These are phyloP conservation scores for Blastocystis sp. DNA, from an alignment of 352 stramenopile genomes.

Conservation along the genomic window DNA sequence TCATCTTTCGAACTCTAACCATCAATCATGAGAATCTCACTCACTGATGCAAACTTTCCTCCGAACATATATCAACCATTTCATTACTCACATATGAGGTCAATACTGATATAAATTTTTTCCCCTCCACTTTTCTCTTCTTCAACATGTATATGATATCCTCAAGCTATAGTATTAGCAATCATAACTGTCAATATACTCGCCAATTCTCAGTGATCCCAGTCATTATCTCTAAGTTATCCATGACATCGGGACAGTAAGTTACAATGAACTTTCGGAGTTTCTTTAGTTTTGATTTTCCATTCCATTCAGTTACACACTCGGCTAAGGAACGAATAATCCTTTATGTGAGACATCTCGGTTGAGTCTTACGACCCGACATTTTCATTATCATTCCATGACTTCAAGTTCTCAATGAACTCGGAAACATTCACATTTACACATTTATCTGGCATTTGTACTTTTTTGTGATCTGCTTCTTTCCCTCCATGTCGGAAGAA, in stretches of 20 bases:
- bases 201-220: conserved; percentile 57
- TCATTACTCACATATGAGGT: conserved; percentile 25
- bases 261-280: conserved; percentile 52
- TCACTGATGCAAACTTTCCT: conserved; percentile 47
- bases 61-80: conserved; percentile 50
- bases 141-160: conserved; percentile 55
- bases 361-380: neutral
- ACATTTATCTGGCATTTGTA: neutral
- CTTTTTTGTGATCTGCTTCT: neutral
- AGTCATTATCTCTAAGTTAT: conserved; percentile 35
- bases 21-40: neutral
- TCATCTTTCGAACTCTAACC: conserved; percentile 1
- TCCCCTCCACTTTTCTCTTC: conserved; percentile 47
- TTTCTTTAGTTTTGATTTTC: conserved; percentile 40
- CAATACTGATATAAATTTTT: conserved; percentile 10
- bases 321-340: conserved; percentile 44
- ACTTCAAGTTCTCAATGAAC: conserved; percentile 8
- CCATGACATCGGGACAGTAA: conserved; percentile 42
- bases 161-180: neutral
- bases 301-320: conserved; percentile 15
- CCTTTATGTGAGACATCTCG: neutral
- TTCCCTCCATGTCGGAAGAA: neutral
- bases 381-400: conserved; percentile 30
- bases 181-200: neutral
- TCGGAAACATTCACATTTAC: neutral